phyloP scores from a whole-genome alignment of 106 monocot genomes.

The Gastrodia elata region DNA sequence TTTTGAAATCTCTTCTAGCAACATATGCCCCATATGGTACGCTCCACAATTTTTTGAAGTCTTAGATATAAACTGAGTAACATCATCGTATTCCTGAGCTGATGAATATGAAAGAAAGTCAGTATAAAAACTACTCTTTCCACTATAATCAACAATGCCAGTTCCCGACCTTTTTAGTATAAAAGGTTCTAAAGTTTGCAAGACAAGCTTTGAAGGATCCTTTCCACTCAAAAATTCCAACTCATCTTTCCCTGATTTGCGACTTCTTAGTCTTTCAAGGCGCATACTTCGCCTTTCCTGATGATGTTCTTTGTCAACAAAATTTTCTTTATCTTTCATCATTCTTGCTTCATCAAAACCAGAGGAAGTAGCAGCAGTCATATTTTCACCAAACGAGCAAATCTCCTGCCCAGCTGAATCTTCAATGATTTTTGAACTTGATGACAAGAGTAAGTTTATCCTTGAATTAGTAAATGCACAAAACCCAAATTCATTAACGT shows the following conservation, averaged over 20 bases:
- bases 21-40: constrained; percentile 57
- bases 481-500: constrained; percentile 5
- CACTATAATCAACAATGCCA: constrained; percentile 23
- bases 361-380: constrained; percentile 7
- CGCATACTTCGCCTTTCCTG: constrained; percentile 89
- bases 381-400: constrained; percentile 14
- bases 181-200: constrained; percentile 70
- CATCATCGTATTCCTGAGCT: constrained; percentile 40
- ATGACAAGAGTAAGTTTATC: constrained; percentile 35
- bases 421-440: constrained; percentile 15
- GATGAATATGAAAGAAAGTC: constrained; percentile 36
- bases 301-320: constrained; percentile 67
- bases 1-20: constrained; percentile 77
- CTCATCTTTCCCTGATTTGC: constrained; percentile 87
- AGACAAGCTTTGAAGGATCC: constrained; percentile 55
- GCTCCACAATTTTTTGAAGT: constrained; percentile 54
- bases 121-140: constrained; percentile 14
- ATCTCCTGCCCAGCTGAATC: constrained; percentile 18
- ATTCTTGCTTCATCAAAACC: constrained; percentile 26
- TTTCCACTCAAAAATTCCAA: constrained; percentile 38
- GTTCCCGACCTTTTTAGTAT: constrained; percentile 22
- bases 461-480: constrained; percentile 14
- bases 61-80: constrained; percentile 40
- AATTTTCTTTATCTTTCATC: constrained; percentile 47
- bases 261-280: constrained; percentile 93